phyloP scores from a whole-genome alignment of 768 basidiomycete species.

The Pleurotus giganteus region DNA sequence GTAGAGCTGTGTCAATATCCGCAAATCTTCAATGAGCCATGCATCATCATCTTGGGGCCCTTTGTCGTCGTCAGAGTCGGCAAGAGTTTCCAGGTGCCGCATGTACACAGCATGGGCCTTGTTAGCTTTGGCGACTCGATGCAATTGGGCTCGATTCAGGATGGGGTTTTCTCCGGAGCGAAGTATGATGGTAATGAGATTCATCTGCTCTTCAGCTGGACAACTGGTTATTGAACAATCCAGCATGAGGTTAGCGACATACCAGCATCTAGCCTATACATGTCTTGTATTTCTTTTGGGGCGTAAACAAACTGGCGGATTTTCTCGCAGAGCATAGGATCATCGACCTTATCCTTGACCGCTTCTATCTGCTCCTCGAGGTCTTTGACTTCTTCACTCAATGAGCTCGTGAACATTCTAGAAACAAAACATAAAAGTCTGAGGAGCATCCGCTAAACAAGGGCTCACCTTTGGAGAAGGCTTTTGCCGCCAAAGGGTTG shows the following conservation, averaged over 20 bases:
- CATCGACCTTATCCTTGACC: constrained; percentile 87
- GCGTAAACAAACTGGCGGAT: constrained; percentile 84
- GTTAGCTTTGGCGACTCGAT: constrained; percentile 74
- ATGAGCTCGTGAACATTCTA: constrained; percentile 94
- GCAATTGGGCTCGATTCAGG: constrained; percentile 75
- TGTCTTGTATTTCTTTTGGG: constrained; percentile 82
- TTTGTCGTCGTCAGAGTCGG: constrained; percentile 90
- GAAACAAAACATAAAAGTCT: not conserved
- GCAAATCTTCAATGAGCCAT: constrained; percentile 94
- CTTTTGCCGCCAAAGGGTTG: constrained; percentile 95
- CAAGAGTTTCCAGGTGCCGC: constrained; percentile 51
- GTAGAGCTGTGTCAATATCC: constrained; percentile 75
- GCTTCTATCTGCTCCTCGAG: constrained; percentile 86
- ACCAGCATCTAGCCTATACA: constrained; percentile 81
- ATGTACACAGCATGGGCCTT: constrained; percentile 79
- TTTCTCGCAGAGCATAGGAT: constrained; percentile 86
- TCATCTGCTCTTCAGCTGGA: constrained; percentile 65
- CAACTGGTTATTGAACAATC: constrained; percentile 4
- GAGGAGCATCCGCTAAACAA: not conserved
- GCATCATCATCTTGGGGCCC: constrained; percentile 94
- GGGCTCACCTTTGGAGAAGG: constrained; percentile 76
- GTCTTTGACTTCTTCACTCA: constrained; percentile 84
- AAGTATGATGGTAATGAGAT: constrained; percentile 77
- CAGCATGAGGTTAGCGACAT: constrained; percentile 19
- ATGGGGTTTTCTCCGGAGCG: constrained; percentile 75